Evolutionary conservation across 23 red algal genomes (phyloP).

Genomic region (Chondrus crispus): DNA sequence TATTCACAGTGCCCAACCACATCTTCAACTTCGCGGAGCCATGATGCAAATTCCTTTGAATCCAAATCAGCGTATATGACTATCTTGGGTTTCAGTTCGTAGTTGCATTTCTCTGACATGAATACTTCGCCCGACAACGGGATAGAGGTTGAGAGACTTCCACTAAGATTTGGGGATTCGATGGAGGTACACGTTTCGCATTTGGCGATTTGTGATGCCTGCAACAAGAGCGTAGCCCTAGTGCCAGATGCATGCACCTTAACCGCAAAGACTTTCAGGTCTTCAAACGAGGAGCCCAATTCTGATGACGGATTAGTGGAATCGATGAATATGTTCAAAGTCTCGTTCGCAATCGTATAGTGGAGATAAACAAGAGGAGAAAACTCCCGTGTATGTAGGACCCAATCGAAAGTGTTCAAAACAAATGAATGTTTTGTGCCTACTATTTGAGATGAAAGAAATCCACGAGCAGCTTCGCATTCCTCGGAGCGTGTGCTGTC

Average conservation of each 20-base stretch:
- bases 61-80: conserved; percentile 22
- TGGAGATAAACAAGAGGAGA: background rate
- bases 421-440: background rate
- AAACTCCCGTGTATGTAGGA: background rate
- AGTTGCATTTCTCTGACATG: background rate
- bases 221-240: background rate
- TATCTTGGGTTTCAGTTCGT: background rate
- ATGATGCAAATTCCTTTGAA: background rate
- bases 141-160: background rate
- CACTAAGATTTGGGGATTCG: background rate
- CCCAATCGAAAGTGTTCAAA: background rate
- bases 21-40: background rate
- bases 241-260: background rate
- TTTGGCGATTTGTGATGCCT: background rate
- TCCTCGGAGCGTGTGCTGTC: background rate
- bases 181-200: background rate
- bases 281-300: background rate
- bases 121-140: background rate
- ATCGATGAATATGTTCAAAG: no score
- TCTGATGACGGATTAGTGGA: no score
- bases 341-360: background rate
- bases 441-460: background rate
- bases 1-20: background rate
- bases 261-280: background rate
- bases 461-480: background rate